Evolutionary conservation across 768 basidiomycete species (phyloP).

Genomic region (Russula earlei): DNA sequence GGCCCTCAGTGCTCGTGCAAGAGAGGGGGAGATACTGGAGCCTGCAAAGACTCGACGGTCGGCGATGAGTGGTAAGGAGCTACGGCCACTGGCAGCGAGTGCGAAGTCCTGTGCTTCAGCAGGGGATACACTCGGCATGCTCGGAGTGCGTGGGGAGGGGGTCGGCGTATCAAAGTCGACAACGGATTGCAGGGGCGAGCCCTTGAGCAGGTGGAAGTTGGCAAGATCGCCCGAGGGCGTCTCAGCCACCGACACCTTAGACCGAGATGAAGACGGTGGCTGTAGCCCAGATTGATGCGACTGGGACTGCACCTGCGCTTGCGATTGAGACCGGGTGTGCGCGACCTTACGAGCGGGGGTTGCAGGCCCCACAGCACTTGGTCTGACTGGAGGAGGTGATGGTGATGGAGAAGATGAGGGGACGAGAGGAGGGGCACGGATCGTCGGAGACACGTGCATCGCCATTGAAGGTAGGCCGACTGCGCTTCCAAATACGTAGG

Average conservation of each 20-base stretch:
- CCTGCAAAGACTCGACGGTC: conserved; percentile 4
- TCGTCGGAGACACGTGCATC: not conserved
- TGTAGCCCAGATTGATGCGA: not conserved
- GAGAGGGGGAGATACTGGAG: conserved; percentile 5
- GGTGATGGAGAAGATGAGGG: not conserved
- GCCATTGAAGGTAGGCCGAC: not conserved
- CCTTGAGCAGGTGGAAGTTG: conserved; percentile 18
- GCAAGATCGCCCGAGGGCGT: conserved; percentile 21
- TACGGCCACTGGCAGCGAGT: not conserved
- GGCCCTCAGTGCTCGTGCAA: conserved; percentile 6
- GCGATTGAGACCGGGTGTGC: not conserved
- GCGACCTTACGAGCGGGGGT: not conserved
- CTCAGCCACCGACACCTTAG: conserved; percentile 18
- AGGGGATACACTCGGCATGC: conserved; percentile 9
- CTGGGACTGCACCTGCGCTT: not conserved
- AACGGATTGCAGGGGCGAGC: conserved; percentile 17
- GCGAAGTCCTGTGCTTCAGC: conserved; percentile 1
- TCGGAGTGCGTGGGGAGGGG: conserved; percentile 17
- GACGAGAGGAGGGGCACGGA: not conserved
- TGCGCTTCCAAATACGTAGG: not conserved
- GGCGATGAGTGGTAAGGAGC: not conserved
- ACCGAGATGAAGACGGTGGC: conserved; percentile 9
- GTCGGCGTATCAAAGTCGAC: conserved; percentile 16
- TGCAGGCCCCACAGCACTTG: not conserved
- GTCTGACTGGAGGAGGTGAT: not conserved